phyloP scores from a whole-genome alignment of 306 rosid genomes.

The Castanospermum australe region DNA sequence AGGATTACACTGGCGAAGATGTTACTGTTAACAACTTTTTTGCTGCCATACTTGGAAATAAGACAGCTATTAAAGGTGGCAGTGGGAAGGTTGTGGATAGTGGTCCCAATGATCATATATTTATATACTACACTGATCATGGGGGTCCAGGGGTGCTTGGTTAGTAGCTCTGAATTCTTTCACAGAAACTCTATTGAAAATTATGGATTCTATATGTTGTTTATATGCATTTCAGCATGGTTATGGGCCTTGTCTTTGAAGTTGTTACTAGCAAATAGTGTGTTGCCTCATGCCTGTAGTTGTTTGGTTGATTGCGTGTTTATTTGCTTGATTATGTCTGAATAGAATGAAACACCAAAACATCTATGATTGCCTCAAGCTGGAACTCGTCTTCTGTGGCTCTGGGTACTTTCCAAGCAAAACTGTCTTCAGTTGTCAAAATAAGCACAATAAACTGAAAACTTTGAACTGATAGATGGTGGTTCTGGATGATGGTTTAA shows the following conservation, averaged over 20 bases:
- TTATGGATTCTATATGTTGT: neutral
- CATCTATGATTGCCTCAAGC: neutral
- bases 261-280: neutral
- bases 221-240: slow-evolving; percentile 16
- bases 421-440: neutral
- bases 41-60: slow-evolving; percentile 87
- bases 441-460: neutral
- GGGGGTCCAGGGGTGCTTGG: slow-evolving; percentile 99
- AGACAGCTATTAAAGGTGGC: slow-evolving; percentile 74
- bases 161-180: slow-evolving; percentile 44
- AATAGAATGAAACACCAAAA: neutral
- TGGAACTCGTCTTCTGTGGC: neutral
- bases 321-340: slow-evolving; percentile 16
- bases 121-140: slow-evolving; percentile 83
- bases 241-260: neutral
- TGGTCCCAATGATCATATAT: slow-evolving; percentile 91
- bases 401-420: neutral
- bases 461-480: neutral
- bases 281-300: neutral
- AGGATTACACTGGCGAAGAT: slow-evolving; percentile 90
- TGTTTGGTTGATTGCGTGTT: neutral
- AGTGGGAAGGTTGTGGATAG: slow-evolving; percentile 95
- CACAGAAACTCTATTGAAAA: neutral
- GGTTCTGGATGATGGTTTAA: neutral
- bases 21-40: slow-evolving; percentile 78